Percentiles rank a stretch among this genome's conserved stretches.
Evolutionary conservation across 805 yeast species (phyloP).

Genomic region (Monosporozyma servazzii): DNA sequence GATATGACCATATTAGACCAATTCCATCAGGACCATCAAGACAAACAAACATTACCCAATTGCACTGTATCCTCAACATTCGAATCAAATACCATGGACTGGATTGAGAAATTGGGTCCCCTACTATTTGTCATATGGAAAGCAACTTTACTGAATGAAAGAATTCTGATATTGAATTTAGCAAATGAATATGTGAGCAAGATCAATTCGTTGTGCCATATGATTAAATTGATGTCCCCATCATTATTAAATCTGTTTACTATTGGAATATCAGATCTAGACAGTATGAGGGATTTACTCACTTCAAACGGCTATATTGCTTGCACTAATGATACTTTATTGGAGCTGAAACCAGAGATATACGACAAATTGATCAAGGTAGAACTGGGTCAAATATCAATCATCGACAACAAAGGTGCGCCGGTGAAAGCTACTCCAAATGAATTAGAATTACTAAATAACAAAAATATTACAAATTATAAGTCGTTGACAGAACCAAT

Average conservation of each 20-base stretch:
- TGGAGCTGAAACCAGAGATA: slow-evolving; percentile 17
- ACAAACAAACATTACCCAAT: background rate
- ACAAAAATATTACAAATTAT: background rate
- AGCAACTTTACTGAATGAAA: slow-evolving; percentile 20
- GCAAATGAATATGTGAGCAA: slow-evolving; percentile 21
- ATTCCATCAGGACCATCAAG: background rate
- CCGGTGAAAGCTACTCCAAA: slow-evolving; percentile 22
- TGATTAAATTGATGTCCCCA: background rate
- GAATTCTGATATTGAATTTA: slow-evolving; percentile 23
- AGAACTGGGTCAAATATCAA: background rate
- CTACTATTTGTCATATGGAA: slow-evolving; percentile 29
- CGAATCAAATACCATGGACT: slow-evolving; percentile 4
- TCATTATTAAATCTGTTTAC: slow-evolving; percentile 3
- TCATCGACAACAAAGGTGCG: slow-evolving; percentile 10
- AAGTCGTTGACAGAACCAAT: slow-evolving; percentile 16
- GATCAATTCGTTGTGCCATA: slow-evolving; percentile 21
- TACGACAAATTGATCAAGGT: slow-evolving; percentile 16
- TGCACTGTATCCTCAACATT: slow-evolving; percentile 3
- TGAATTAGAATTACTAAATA: slow-evolving; percentile 14
- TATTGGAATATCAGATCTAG: slow-evolving; percentile 12
- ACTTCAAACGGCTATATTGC: slow-evolving; percentile 15
- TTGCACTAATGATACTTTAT: slow-evolving; percentile 27
- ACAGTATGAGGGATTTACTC: slow-evolving; percentile 3
- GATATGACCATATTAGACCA: background rate
- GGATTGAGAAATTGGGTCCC: slow-evolving; percentile 27